A percentile compares a stretch with the other conserved stretches of the same genome.
Conservation (phyloP, 2,329 filamentous ascomycete genomes). For the Clarireedia paspali region DNA sequence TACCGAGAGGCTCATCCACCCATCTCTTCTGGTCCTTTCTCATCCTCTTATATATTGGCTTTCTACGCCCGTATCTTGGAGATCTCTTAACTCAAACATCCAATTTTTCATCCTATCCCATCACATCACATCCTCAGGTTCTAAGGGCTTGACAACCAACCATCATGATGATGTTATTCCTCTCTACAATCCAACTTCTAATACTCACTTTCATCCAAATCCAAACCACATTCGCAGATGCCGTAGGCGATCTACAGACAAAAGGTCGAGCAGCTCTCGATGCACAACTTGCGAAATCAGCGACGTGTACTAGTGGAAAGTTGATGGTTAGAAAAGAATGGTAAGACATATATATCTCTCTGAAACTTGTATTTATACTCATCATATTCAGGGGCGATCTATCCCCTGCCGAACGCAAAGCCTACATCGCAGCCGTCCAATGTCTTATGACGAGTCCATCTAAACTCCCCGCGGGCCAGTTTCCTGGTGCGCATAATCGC, state of each 20-base stretch:
- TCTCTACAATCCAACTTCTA: conserved; percentile 3
- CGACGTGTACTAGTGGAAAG: conserved; percentile 12
- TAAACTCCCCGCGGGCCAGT: conserved; percentile 23
- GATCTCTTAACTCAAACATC: too few relatives aligned
- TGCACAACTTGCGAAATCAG: conserved; percentile 15
- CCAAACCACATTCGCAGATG: conserved; percentile 6
- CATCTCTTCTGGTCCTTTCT: too few relatives aligned
- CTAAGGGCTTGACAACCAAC: neutral
- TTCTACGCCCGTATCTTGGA: too few relatives aligned
- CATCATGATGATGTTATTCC: neutral
- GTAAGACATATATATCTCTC: conserved; percentile 5
- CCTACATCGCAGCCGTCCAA: conserved; percentile 31
- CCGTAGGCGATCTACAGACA: conserved; percentile 14
- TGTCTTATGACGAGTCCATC: conserved; percentile 29
- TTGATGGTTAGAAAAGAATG: conserved; percentile 16
- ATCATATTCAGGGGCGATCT: conserved; percentile 12
- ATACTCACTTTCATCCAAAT: neutral
- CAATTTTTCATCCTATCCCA: neutral
- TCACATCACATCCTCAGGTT: neutral
- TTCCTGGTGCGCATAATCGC: conserved; percentile 29
- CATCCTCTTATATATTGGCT: too few relatives aligned
- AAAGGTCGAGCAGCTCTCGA: conserved; percentile 15
- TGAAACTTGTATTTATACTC: neutral
- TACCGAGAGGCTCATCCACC: too few relatives aligned
- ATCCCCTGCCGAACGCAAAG: conserved; percentile 12